These are phyloP conservation scores for Aspergillus avenaceus DNA, from an alignment of 495 filamentous ascomycete species.

Conservation along the genomic window DNA sequence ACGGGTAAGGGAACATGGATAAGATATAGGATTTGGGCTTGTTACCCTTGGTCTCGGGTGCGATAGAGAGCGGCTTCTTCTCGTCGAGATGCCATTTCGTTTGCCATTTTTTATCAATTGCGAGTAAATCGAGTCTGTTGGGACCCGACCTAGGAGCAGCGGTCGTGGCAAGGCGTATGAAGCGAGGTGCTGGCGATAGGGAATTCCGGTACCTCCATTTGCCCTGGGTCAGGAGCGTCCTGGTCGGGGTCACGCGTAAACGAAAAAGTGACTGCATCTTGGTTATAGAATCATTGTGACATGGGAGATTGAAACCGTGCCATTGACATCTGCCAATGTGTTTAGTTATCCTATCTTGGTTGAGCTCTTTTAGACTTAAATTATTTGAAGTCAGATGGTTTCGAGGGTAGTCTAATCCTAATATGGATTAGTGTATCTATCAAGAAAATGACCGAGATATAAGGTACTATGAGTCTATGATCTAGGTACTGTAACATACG, in stretches of 20 bases:
- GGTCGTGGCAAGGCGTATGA: constrained; percentile 18
- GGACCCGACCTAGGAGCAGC: constrained; percentile 14
- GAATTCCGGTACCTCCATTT: constrained; percentile 16
- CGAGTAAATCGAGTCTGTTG: constrained; percentile 53
- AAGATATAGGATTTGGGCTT: constrained; percentile 69
- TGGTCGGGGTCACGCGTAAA: constrained; percentile 23
- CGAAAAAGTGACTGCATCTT: constrained; percentile 30
- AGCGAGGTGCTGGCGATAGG: constrained; percentile 11
- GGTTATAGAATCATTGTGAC: constrained; percentile 11
- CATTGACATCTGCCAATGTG: too few relatives aligned
- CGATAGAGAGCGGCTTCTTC: constrained; percentile 1
- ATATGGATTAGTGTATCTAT: constrained; percentile 23
- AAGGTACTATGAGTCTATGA: too few relatives aligned
- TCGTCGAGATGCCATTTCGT: constrained; percentile 43
- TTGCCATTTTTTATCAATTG: constrained; percentile 75
- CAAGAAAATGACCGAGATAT: too few relatives aligned
- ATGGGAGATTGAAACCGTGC: background rate
- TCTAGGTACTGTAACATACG: background rate
- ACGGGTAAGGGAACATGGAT: constrained; percentile 93
- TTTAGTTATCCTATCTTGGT: background rate
- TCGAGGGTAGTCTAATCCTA: constrained; percentile 9
- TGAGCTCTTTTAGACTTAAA: background rate
- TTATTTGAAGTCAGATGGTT: constrained; percentile 4
- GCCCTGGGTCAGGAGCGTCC: constrained; percentile 18
- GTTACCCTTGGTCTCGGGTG: background rate